Evolutionary conservation across 352 stramenopile genomes (phyloP).

Genomic region (Globisporangium cylindrosporum): DNA sequence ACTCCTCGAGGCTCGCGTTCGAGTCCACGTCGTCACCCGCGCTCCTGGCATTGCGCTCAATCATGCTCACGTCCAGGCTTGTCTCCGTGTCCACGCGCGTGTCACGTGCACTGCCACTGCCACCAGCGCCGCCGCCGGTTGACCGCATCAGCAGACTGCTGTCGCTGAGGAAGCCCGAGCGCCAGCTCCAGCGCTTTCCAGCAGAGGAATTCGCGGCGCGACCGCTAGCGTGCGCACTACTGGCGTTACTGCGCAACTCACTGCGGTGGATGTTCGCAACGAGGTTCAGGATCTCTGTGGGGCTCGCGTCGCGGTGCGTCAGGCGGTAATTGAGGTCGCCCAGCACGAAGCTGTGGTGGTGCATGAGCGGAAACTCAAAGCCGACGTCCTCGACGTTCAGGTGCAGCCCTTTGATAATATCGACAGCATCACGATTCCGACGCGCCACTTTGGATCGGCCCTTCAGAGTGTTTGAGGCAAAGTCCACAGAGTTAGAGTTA

Average conservation of each 20-base stretch:
- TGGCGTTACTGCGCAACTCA: constrained; percentile 16
- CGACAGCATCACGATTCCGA: constrained; percentile 68
- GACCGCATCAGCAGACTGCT: constrained; percentile 12
- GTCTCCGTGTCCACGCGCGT: constrained; percentile 12
- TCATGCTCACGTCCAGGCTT: constrained; percentile 32
- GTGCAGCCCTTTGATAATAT: constrained; percentile 76
- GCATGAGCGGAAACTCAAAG: constrained; percentile 83
- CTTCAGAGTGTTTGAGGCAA: constrained; percentile 15
- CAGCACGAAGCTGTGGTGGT: constrained; percentile 88
- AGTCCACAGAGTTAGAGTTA: background rate
- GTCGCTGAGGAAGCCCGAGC: constrained; percentile 19
- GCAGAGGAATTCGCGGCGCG: background rate
- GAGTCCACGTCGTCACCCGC: constrained; percentile 4
- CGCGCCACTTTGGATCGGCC: constrained; percentile 72
- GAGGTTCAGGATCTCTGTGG: constrained; percentile 61
- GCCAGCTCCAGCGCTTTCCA: constrained; percentile 25
- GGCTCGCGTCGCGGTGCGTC: constrained; percentile 44
- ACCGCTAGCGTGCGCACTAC: constrained; percentile 7
- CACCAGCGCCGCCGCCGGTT: background rate
- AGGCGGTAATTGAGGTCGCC: constrained; percentile 91
- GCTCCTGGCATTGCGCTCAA: constrained; percentile 26
- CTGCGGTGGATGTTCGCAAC: constrained; percentile 42
- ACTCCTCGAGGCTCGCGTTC: constrained; percentile 25
- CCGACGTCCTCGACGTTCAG: constrained; percentile 78
- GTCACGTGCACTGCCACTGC: background rate